A percentile compares a stretch with the other conserved stretches of the same genome.
Evolutionary conservation across 805 yeast species (phyloP).

Genomic region (Hanseniaspora taiwanica): DNA sequence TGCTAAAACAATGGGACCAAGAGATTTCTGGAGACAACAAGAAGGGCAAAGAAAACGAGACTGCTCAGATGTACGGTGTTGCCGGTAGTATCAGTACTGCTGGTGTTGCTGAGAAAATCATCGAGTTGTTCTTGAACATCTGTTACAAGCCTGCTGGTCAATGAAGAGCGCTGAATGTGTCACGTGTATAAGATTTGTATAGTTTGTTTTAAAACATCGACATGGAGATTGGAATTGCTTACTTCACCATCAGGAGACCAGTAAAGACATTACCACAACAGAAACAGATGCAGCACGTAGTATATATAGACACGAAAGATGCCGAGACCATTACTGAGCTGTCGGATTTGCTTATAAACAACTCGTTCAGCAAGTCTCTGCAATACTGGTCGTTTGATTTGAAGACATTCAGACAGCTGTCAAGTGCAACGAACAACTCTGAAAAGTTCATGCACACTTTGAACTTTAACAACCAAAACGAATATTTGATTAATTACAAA

Average conservation of each 20-base stretch:
- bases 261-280: neutral
- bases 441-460: neutral
- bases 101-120: constrained; percentile 70
- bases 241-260: neutral
- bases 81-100: constrained; percentile 82
- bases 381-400: neutral
- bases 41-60: constrained; percentile 28
- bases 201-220: too few species aligned
- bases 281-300: neutral
- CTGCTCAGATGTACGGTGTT: constrained; percentile 88
- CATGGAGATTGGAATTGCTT: too few species aligned
- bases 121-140: constrained; percentile 71
- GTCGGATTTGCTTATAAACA: neutral
- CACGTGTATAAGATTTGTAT: too few species aligned
- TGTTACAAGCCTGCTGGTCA: constrained; percentile 52
- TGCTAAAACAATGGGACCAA: constrained; percentile 23
- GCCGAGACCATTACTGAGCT: neutral
- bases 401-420: neutral
- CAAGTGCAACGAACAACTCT: neutral
- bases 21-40: constrained; percentile 5
- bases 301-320: neutral
- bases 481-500: neutral
- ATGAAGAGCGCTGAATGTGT: too few species aligned
- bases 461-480: neutral
- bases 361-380: neutral